phyloP scores from a whole-genome alignment of 1,284 basidiomycete genomes.

The Ganoderma lucidum region DNA sequence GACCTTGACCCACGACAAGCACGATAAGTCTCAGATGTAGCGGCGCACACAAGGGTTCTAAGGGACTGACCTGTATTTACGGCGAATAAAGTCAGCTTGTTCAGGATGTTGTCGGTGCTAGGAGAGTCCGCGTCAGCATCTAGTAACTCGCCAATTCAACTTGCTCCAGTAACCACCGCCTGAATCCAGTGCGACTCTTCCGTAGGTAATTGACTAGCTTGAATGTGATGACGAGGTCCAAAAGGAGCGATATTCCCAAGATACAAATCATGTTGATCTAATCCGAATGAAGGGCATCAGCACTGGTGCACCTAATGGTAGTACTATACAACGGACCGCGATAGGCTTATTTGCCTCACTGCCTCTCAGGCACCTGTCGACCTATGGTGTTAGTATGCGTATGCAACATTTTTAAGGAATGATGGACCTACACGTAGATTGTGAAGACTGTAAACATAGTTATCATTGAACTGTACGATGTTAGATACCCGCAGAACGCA shows the following conservation, averaged over 20 bases:
- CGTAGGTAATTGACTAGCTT: neutral
- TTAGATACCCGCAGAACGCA: neutral
- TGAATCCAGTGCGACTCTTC: slow-evolving; percentile 12
- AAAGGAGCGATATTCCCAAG: neutral
- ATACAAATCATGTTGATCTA: neutral
- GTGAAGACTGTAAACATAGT: neutral
- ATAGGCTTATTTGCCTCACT: neutral
- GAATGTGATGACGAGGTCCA: slow-evolving; percentile 1
- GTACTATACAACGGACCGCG: neutral
- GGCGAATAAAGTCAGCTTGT: slow-evolving; percentile 4
- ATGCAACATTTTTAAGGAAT: neutral
- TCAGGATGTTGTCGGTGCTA: slow-evolving; percentile 7
- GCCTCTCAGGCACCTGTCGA: neutral
- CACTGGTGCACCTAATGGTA: neutral
- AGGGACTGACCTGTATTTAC: slow-evolving; percentile 7
- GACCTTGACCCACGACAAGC: neutral
- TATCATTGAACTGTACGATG: neutral
- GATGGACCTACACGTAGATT: neutral
- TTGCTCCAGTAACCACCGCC: neutral
- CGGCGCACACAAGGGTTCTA: too few relatives aligned
- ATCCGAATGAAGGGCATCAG: neutral
- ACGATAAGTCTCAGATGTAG: neutral
- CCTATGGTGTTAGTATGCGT: neutral
- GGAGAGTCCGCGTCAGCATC: neutral
- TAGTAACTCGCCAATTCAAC: too few relatives aligned